phyloP scores from a whole-genome alignment of 148 eudicot genomes.

The Dianthus caryophyllus region DNA sequence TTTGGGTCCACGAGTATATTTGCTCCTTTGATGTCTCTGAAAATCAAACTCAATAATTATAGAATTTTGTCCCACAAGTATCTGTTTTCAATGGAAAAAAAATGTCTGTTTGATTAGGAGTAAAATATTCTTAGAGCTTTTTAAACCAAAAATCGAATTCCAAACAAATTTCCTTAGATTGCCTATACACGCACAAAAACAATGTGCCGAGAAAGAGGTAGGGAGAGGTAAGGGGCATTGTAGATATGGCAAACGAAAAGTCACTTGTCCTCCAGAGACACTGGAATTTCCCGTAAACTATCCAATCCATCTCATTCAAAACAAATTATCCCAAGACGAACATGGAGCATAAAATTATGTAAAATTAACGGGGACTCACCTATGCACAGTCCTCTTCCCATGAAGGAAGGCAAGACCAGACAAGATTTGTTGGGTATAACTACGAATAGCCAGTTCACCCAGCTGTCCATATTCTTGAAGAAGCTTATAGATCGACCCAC shows the following conservation, averaged over 20 bases:
- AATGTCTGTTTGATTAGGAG: neutral
- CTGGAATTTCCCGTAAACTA: neutral
- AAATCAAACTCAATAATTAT: constrained; percentile 15
- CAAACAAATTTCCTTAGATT: neutral
- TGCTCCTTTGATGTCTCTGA: constrained; percentile 98
- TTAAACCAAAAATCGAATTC: neutral
- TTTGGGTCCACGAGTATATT: constrained; percentile 93
- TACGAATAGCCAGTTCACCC: constrained; percentile 86
- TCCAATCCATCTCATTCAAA: neutral
- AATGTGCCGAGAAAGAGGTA: too few relatives aligned
- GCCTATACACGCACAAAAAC: too few relatives aligned
- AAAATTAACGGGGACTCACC: constrained; percentile 39
- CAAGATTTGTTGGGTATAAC: constrained; percentile 84
- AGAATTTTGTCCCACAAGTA: neutral
- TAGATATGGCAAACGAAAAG: neutral
- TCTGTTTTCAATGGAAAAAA: neutral
- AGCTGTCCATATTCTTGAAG: constrained; percentile 93
- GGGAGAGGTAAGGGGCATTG: too few relatives aligned
- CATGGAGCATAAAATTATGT: neutral
- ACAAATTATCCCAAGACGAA: neutral
- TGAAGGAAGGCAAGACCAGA: constrained; percentile 96
- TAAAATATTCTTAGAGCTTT: neutral
- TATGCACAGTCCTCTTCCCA: constrained; percentile 78
- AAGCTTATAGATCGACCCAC: constrained; percentile 92
- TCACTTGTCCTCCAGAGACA: neutral